phyloP scores from a whole-genome alignment of 2,329 filamentous ascomycete species.

The Fusarium sp. region DNA sequence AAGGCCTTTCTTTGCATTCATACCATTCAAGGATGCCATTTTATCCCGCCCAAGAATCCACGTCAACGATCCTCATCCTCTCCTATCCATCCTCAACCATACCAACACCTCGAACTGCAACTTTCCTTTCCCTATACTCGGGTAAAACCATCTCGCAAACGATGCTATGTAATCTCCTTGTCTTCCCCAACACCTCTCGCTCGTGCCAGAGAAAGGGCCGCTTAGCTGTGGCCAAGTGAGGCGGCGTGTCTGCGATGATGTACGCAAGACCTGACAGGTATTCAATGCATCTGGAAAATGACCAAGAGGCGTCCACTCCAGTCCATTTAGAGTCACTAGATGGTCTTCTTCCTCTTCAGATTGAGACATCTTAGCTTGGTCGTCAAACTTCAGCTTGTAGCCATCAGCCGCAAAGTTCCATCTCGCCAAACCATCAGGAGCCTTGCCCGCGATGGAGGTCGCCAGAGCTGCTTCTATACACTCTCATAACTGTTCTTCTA shows the following conservation, averaged over 20 bases:
- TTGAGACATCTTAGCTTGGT: neutral
- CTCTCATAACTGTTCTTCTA: slow-evolving; percentile 18
- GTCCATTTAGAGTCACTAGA: neutral
- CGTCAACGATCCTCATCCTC: neutral
- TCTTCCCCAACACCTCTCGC: slow-evolving; percentile 8
- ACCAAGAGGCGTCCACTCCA: neutral
- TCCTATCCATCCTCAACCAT: neutral
- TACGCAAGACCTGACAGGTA: slow-evolving; percentile 19
- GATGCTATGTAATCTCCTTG: slow-evolving; percentile 9
- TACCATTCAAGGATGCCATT: neutral
- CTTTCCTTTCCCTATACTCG: neutral
- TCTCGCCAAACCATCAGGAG: slow-evolving; percentile 8
- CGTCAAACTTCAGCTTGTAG: slow-evolving; percentile 18
- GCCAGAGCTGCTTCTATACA: slow-evolving; percentile 20
- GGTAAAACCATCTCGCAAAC: slow-evolving; percentile 3
- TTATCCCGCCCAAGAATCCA: neutral
- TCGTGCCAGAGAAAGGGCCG: slow-evolving; percentile 14
- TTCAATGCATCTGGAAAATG: slow-evolving; percentile 9
- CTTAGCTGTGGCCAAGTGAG: neutral
- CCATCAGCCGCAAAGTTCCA: slow-evolving; percentile 15
- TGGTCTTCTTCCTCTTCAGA: neutral
- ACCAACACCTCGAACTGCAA: neutral
- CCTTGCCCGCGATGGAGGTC: slow-evolving; percentile 13
- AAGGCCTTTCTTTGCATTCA: neutral
- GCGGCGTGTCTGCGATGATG: slow-evolving; percentile 7